Conservation (phyloP, 2,329 filamentous ascomycete species). For the Sporothrix inflata region DNA sequence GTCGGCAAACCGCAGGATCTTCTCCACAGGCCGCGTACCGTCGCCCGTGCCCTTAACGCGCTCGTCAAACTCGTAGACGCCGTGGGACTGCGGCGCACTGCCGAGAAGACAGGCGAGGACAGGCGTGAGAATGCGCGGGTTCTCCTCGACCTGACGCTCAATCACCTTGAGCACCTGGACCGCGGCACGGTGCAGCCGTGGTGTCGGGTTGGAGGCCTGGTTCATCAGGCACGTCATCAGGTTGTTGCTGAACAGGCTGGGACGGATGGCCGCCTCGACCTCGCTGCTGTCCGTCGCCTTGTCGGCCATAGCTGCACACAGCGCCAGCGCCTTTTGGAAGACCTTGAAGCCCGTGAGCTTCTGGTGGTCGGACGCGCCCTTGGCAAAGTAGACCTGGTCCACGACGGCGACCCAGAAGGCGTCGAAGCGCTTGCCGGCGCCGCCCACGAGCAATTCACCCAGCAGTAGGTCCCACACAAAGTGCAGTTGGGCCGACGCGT, state of each 20-base stretch:
- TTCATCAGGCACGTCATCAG: slow-evolving; percentile 81
- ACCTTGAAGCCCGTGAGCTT: slow-evolving; percentile 92
- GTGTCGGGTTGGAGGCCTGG: slow-evolving; percentile 75
- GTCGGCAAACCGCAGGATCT: slow-evolving; percentile 65
- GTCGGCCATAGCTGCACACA: slow-evolving; percentile 43
- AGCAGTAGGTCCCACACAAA: slow-evolving; percentile 87
- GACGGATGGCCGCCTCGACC: slow-evolving; percentile 49
- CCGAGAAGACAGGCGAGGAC: slow-evolving; percentile 71
- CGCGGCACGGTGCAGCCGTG: slow-evolving; percentile 79
- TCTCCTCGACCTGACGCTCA: slow-evolving; percentile 63
- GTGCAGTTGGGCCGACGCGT: slow-evolving; percentile 78
- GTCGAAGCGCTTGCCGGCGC: slow-evolving; percentile 27
- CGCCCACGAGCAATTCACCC: slow-evolving; percentile 38
- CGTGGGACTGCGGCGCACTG: slow-evolving; percentile 51
- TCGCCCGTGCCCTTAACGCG: slow-evolving; percentile 62
- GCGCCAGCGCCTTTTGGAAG: slow-evolving; percentile 73
- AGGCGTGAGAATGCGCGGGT: slow-evolving; percentile 61
- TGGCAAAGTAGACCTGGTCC: slow-evolving; percentile 84
- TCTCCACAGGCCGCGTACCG: slow-evolving; percentile 76
- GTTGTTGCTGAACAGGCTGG: slow-evolving; percentile 77
- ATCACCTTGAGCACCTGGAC: slow-evolving; percentile 74
- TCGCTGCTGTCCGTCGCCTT: neutral
- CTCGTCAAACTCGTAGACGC: slow-evolving; percentile 80
- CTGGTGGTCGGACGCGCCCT: slow-evolving; percentile 79
- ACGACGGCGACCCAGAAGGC: slow-evolving; percentile 56